These are phyloP conservation scores for Scedosporium aurantiacum DNA, from an alignment of 2,329 filamentous ascomycete genomes.

Conservation along the genomic window DNA sequence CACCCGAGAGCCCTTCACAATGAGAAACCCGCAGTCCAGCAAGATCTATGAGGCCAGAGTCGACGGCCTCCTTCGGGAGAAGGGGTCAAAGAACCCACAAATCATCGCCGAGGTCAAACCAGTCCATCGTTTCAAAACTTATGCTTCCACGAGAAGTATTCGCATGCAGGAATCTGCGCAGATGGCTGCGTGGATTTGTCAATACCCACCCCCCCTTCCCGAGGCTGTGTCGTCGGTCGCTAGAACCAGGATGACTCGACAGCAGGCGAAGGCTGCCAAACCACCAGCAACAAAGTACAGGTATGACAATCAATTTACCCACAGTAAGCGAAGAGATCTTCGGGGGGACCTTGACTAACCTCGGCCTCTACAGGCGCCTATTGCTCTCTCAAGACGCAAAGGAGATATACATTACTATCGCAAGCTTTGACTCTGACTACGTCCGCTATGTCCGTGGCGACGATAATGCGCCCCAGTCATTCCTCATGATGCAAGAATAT, in stretches of 20 bases:
- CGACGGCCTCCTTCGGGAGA: neutral
- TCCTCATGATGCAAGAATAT: neutral
- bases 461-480: neutral
- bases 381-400: constrained; percentile 7
- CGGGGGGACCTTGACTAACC: neutral
- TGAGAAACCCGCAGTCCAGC: neutral
- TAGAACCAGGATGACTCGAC: neutral
- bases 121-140: neutral
- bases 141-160: neutral
- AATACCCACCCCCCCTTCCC: neutral
- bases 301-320: neutral
- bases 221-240: neutral
- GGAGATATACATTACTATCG: constrained; percentile 9
- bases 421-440: neutral
- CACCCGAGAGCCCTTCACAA: neutral
- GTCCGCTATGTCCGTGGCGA: neutral
- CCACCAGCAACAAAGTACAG: neutral
- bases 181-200: constrained; percentile 4
- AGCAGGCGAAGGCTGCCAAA: neutral
- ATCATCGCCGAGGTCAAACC: neutral
- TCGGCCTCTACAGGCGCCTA: neutral
- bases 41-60: constrained; percentile 5
- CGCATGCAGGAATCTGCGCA: neutral
- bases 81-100: neutral
- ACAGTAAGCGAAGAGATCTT: neutral